Percentiles rank a stretch among this genome's conserved stretches.
Conservation (phyloP, 176 grass and related monocot species). For the Guadua angustifolia region DNA sequence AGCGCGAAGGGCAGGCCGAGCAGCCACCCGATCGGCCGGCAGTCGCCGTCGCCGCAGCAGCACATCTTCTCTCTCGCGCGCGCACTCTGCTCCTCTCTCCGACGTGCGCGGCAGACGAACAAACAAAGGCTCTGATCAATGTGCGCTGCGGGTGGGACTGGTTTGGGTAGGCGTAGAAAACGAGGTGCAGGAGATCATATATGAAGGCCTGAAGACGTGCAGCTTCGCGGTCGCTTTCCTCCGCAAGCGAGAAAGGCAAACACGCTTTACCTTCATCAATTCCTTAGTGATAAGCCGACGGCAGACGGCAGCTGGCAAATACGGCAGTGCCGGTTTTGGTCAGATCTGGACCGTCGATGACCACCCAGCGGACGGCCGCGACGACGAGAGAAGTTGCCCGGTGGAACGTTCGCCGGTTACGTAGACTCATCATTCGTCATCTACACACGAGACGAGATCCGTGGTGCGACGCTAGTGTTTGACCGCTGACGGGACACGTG, state of each 20-base stretch:
- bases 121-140: not conserved
- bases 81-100: not conserved
- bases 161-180: not conserved
- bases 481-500: not conserved
- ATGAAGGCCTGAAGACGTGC: not conserved
- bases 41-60: conserved; percentile 49
- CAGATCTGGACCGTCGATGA: not conserved
- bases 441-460: not conserved
- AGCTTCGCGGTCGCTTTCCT: conserved; percentile 27
- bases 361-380: not conserved
- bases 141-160: not conserved
- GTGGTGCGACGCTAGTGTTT: conserved; percentile 22
- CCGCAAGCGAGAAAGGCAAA: not conserved
- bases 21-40: conserved; percentile 63
- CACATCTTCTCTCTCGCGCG: conserved; percentile 30
- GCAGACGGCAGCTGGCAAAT: not conserved
- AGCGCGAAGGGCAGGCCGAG: conserved; percentile 68
- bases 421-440: too few species aligned
- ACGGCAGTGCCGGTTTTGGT: not conserved
- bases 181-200: not conserved
- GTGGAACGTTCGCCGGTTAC: not conserved
- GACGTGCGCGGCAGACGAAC: not conserved
- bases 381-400: not conserved
- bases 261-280: conserved; percentile 20
- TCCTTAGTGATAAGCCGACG: not conserved